These are phyloP conservation scores for Beta corolliflora DNA, from an alignment of 179 eudicot genomes.

Conservation along the genomic window DNA sequence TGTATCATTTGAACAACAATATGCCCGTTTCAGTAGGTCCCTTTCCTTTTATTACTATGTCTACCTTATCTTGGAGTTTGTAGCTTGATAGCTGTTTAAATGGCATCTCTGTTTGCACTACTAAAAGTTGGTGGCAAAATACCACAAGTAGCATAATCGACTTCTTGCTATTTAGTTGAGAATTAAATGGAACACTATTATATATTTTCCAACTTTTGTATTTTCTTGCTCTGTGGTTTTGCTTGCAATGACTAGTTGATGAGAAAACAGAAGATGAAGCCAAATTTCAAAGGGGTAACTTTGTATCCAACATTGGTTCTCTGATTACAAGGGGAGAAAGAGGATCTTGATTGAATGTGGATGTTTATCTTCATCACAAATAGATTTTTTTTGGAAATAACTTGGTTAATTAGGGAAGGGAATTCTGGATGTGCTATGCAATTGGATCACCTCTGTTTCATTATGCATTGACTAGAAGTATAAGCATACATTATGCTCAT, in stretches of 20 bases:
- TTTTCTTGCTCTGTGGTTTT: neutral
- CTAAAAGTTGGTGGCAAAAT: conserved; percentile 5
- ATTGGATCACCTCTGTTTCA: neutral
- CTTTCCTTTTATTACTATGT: neutral
- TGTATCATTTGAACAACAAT: conserved; percentile 91
- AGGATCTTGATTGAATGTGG: neutral
- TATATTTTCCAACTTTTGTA: neutral
- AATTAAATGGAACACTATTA: neutral
- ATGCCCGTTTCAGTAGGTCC: conserved; percentile 89
- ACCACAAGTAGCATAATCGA: neutral
- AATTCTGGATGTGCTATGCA: neutral
- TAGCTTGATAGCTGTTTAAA: neutral
- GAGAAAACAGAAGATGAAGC: neutral
- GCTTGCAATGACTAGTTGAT: conserved; percentile 13
- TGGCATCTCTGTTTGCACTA: neutral
- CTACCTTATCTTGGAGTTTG: neutral
- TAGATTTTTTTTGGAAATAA: neutral
- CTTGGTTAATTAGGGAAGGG: neutral
- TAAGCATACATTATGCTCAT: neutral
- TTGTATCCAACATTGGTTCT: neutral
- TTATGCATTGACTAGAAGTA: neutral
- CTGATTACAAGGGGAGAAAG: neutral
- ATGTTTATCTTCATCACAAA: neutral
- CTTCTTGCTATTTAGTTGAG: neutral
- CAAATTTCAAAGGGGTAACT: neutral